Evolutionary conservation across 176 grass and related monocot species (phyloP).

Genomic region (Cenchrus fungigraminus): DNA sequence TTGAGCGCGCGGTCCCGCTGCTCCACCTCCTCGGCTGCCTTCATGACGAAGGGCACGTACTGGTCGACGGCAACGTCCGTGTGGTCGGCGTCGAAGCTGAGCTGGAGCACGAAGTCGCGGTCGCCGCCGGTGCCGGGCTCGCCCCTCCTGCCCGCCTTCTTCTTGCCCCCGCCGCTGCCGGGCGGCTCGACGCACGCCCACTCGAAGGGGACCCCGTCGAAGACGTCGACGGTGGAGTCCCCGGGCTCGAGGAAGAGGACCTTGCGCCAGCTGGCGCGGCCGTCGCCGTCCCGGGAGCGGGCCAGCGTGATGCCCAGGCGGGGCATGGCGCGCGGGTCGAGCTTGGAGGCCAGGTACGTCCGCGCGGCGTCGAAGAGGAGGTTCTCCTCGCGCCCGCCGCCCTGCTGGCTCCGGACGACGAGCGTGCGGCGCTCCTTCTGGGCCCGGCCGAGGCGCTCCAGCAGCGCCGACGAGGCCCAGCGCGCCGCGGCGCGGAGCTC

Average conservation of each 20-base stretch:
- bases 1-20: slow-evolving; percentile 4
- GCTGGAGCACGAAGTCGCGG: slow-evolving; percentile 22
- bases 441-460: not conserved
- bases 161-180: not conserved
- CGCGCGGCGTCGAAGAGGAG: slow-evolving; percentile 32
- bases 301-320: slow-evolving; percentile 23
- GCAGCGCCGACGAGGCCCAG: slow-evolving; percentile 13
- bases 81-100: slow-evolving; percentile 47
- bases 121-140: not conserved
- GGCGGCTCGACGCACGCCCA: slow-evolving; percentile 22
- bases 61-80: slow-evolving; percentile 4
- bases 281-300: not conserved
- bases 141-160: not conserved
- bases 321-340: slow-evolving; percentile 27
- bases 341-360: slow-evolving; percentile 34
- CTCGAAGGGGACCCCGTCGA: slow-evolving; percentile 42
- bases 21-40: not conserved
- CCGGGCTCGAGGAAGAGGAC: slow-evolving; percentile 37
- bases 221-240: slow-evolving; percentile 34
- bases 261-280: not conserved
- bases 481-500: slow-evolving; percentile 37
- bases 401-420: slow-evolving; percentile 7
- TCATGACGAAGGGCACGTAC: slow-evolving; percentile 42
- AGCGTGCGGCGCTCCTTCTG: slow-evolving; percentile 2
- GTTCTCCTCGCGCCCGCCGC: slow-evolving; percentile 7